A percentile compares a stretch with the other conserved stretches of the same genome.
phyloP scores from a whole-genome alignment of 2,329 filamentous ascomycete species.

The Penicillium sp. region DNA sequence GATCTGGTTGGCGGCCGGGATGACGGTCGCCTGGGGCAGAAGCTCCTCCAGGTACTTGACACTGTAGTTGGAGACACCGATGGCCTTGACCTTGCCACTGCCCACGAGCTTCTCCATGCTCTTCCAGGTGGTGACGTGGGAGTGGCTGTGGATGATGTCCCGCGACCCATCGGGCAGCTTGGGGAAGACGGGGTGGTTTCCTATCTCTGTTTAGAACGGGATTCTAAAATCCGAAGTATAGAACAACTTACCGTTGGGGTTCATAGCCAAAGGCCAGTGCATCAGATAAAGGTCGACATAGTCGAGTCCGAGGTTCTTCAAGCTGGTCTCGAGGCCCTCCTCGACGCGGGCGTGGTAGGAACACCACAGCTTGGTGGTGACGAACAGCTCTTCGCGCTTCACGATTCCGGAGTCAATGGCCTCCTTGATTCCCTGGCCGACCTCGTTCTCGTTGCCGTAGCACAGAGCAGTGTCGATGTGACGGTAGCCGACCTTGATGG shows the following conservation, averaged over 20 bases:
- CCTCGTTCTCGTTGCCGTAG: slow-evolving; percentile 68
- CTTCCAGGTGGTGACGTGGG: slow-evolving; percentile 75
- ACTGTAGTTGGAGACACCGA: slow-evolving; percentile 61
- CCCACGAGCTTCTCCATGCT: slow-evolving; percentile 60
- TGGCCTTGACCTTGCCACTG: slow-evolving; percentile 55
- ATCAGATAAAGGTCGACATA: slow-evolving; percentile 81
- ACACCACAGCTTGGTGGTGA: slow-evolving; percentile 83
- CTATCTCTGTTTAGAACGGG: slow-evolving; percentile 11
- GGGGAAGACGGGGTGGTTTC: slow-evolving; percentile 58
- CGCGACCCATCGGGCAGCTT: slow-evolving; percentile 70
- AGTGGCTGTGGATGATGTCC: slow-evolving; percentile 67
- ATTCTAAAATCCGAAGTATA: not conserved
- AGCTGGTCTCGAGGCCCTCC: slow-evolving; percentile 68
- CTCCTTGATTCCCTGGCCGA: slow-evolving; percentile 72
- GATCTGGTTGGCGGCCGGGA: slow-evolving; percentile 75
- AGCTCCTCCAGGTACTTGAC: slow-evolving; percentile 55
- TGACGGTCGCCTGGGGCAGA: slow-evolving; percentile 56
- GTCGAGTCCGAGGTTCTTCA: slow-evolving; percentile 71
- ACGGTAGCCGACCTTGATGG: slow-evolving; percentile 49
- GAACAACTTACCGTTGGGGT: slow-evolving; percentile 60
- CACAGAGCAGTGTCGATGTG: slow-evolving; percentile 42
- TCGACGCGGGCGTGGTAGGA: slow-evolving; percentile 71
- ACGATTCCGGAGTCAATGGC: slow-evolving; percentile 67
- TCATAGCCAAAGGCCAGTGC: slow-evolving; percentile 80
- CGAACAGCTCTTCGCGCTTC: slow-evolving; percentile 76